Evolutionary conservation across 345 rosid genomes (phyloP).

Genomic region (Aethionema arabicum): DNA sequence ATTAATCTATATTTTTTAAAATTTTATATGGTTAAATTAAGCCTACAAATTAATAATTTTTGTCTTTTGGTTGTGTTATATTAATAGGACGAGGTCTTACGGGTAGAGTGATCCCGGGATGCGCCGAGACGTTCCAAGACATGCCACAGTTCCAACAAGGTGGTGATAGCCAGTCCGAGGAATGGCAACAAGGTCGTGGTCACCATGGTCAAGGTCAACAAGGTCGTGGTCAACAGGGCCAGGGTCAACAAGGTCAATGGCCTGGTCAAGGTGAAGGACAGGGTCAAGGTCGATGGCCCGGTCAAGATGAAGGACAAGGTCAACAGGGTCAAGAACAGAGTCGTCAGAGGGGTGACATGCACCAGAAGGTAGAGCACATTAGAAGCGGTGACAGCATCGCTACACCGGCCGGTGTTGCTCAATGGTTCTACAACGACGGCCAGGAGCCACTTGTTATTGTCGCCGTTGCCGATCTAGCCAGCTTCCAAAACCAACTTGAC

Average conservation of each 20-base stretch:
- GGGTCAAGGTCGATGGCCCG: conserved; percentile 8
- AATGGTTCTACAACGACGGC: conserved; percentile 65
- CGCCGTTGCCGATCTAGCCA: conserved; percentile 41
- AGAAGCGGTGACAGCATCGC: conserved; percentile 55
- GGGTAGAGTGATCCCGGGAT: conserved; percentile 53
- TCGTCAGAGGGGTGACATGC: conserved; percentile 41
- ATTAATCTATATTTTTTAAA: background rate
- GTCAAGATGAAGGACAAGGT: no score
- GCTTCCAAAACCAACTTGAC: conserved; percentile 62
- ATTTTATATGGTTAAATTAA: background rate
- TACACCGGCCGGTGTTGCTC: conserved; percentile 51
- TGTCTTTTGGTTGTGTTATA: background rate
- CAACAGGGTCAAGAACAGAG: conserved; percentile 20
- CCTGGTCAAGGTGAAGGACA: conserved; percentile 31
- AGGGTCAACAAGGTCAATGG: conserved; percentile 25
- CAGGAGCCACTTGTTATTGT: conserved; percentile 44
- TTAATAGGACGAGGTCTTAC: conserved; percentile 46
- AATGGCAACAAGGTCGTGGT: background rate
- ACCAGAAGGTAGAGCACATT: conserved; percentile 56
- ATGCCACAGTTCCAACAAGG: conserved; percentile 24
- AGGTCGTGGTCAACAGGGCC: conserved; percentile 22
- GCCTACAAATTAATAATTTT: no score
- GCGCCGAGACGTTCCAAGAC: conserved; percentile 65
- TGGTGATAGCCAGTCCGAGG: background rate
- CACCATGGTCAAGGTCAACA: conserved; percentile 24